Evolutionary conservation across 2,329 filamentous ascomycete genomes (phyloP), one percentile per base, ranked within the genome.

Genomic region (Fusarium xylarioides): DNA sequence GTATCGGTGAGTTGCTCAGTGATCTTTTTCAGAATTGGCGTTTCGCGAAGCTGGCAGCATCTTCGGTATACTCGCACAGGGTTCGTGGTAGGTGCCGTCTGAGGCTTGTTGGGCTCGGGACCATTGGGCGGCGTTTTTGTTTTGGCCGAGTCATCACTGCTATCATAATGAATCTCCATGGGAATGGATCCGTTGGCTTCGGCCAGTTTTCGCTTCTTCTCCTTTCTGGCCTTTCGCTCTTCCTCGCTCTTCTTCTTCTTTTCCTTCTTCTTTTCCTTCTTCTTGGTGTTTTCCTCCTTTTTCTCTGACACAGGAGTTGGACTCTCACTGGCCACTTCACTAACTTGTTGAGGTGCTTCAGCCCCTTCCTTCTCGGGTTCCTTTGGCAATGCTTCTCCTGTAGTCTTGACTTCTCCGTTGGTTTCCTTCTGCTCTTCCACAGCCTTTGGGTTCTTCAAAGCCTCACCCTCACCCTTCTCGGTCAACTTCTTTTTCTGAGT

Each of bases 231-330:
- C 80, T 97, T 97, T 46, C 95, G 88, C 81, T 98, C 95, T 67
- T 95, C 95, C 80, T 98, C 95, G 44, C 93, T 97, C 74, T 92
- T 91, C 85, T 97, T 97, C 84, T 98, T 98, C 86, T 97, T 98
- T 79, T 98, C 95, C 85, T 97, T 97, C 84, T 98, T 98, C 86
- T 97, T 98, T 79, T 98, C 95, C 82, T 94, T 96, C 83, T 97
- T 98, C 76, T 91, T 91, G 12, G 83, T 85, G 37, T 83, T 83
- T 44, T 82, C 88, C 79, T 83, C 84, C 30, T 84, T 81, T 49
- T 79, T 79, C n/a, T 70, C 68, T 21, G 47, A 52, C 15, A 44
- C n/a, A 6, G 71, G 47, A 30, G 69, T 61, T 35, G 81, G 66
- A 14, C 73, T 61, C 15, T 76, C 74, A 34, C 71, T 71, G 46